Evolutionary conservation across 805 yeast species (phyloP), one percentile per base, ranked within the genome.

Genomic region (Yamadazyma insecticola): DNA sequence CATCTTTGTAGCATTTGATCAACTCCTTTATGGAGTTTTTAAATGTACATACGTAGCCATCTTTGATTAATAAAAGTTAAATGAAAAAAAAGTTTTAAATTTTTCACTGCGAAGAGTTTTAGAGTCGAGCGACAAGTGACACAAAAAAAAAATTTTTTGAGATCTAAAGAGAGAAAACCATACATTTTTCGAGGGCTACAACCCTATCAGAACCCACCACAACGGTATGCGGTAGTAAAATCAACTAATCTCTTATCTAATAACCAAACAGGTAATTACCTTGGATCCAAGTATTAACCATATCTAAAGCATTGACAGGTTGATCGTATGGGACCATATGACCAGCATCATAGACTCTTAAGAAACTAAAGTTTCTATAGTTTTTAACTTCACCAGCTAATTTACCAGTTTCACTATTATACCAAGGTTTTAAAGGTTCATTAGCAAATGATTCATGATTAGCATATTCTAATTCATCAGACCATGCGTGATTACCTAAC

Each of bases 261-360:
- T 35, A 31, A 10, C 40, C 40, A 37, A 51, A 53, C 3, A 54
- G 17, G 45, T 67, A 74, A 53, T 83, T 81, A 17, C 92, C 95
- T 25, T 60, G 44, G 29, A 86, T 60, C 97, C 97, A 90, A 54
- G 81, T 72, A 66, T 86, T 83, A 41, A 89, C 73, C 88, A 89
- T 80, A 35, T 76, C 87, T 41, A 82, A 67, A 2, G 95, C 64
- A 49, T 71, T 70, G 47, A 74, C 78, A 13, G 96, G 95, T 64
- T 83, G 90, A 60, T 89, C 89, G 50, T 63, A 81, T 12, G 97
- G 97, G 40, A 87, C 96, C 96, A 89, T 88, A 62, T 90, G 97
- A 16, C 97, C 97, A 31, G 94, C 97, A 41, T 78, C 90, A 49
- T 69, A 89, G 7, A 89, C 76, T 56, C 96, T 74, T 56, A 86